Conservation (phyloP, 305 asterid species). For the Andrographis paniculata region DNA sequence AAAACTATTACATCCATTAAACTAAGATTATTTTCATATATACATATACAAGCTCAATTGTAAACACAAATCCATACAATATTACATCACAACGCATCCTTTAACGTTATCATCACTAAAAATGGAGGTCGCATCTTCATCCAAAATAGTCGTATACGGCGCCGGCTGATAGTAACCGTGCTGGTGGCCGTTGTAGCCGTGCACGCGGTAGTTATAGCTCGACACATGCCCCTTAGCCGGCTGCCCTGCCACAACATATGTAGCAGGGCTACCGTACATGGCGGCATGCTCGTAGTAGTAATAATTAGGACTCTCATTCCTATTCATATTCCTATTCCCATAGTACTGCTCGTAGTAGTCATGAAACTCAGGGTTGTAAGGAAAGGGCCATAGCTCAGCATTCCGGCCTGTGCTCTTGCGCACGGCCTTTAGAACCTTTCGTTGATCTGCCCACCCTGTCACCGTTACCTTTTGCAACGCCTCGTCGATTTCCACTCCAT, state of each 20-base stretch:
- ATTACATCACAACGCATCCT: conserved; percentile 58
- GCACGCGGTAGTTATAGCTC: conserved; percentile 37
- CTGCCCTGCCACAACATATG: conserved; percentile 13
- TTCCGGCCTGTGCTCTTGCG: neutral
- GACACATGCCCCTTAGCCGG: conserved; percentile 16
- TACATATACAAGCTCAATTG: too few species aligned
- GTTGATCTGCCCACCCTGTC: conserved; percentile 5
- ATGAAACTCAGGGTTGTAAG: conserved; percentile 5
- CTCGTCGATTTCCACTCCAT: neutral
- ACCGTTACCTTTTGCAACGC: conserved; percentile 7
- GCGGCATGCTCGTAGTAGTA: neutral
- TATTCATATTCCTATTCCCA: neutral
- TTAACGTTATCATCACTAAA: conserved; percentile 64
- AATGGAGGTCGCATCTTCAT: conserved; percentile 31
- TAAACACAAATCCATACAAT: too few species aligned
- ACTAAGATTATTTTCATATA: too few species aligned
- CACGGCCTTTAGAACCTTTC: conserved; percentile 1
- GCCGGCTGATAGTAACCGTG: conserved; percentile 48
- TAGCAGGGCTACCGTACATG: neutral
- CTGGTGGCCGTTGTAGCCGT: conserved; percentile 42
- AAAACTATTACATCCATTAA: too few species aligned
- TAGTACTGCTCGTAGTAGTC: neutral
- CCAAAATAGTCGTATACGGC: conserved; percentile 28
- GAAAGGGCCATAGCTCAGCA: conserved; percentile 5
- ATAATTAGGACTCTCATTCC: neutral